Conservation (phyloP, 164 flowering plant genomes). For the Berberis thunbergii region DNA sequence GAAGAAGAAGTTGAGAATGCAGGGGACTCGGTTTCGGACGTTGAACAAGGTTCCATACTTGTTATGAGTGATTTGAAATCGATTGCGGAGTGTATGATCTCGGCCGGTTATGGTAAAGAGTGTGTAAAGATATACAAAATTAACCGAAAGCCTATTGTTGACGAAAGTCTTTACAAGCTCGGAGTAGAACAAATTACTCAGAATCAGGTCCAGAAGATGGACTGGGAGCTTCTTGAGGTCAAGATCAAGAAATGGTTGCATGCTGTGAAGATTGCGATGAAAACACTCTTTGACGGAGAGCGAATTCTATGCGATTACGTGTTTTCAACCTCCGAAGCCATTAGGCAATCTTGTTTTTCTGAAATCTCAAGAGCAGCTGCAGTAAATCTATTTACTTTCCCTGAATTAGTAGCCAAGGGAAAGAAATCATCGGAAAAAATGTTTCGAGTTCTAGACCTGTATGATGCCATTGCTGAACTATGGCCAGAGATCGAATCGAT, state of each 20-base stretch:
- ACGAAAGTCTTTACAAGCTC: slow-evolving; percentile 48
- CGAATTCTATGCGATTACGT: slow-evolving; percentile 58
- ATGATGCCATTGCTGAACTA: slow-evolving; percentile 32
- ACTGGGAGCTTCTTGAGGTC: slow-evolving; percentile 43
- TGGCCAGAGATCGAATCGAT: slow-evolving; percentile 49
- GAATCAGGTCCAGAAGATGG: slow-evolving; percentile 37
- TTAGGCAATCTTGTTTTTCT: slow-evolving; percentile 48
- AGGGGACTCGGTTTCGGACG: slow-evolving; percentile 32
- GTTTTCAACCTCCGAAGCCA: slow-evolving; percentile 34
- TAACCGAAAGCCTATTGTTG: slow-evolving; percentile 50
- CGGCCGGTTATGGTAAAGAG: slow-evolving; percentile 58
- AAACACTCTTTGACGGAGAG: slow-evolving; percentile 61
- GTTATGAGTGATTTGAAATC: slow-evolving; percentile 42
- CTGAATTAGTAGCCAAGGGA: slow-evolving; percentile 37
- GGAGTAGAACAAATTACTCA: slow-evolving; percentile 36
- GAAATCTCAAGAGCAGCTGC: slow-evolving; percentile 57
- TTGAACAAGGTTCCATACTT: slow-evolving; percentile 28
- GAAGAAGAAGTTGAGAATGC: slow-evolving; percentile 29
- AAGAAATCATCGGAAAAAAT: slow-evolving; percentile 52
- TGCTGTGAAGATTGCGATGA: slow-evolving; percentile 39
- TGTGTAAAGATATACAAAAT: slow-evolving; percentile 41
- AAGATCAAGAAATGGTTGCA: slow-evolving; percentile 51
- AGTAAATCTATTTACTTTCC: slow-evolving; percentile 35
- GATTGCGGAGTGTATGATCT: slow-evolving; percentile 68
- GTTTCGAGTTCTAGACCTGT: slow-evolving; percentile 50